A percentile compares a stretch with the other conserved stretches of the same genome.
These are phyloP conservation scores for Orbilia oligospora DNA, from an alignment of 2,329 filamentous ascomycete genomes.

Conservation along the genomic window DNA sequence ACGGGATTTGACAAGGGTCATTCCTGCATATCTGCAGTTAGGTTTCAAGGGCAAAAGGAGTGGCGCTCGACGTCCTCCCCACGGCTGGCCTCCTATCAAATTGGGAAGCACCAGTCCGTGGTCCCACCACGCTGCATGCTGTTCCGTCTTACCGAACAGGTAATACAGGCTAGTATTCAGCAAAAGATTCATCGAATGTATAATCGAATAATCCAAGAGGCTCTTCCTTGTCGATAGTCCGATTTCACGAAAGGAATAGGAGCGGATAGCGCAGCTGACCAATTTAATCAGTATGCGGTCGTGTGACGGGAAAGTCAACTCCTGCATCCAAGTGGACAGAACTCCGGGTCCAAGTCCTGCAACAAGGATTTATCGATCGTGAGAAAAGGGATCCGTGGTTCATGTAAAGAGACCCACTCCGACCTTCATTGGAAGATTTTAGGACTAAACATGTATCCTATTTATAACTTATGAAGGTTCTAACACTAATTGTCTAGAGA, in stretches of 20 bases:
- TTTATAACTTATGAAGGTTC: no score
- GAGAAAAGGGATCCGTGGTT: slow-evolving; percentile 6
- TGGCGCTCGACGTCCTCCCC: slow-evolving; percentile 1
- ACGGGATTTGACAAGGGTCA: slow-evolving; percentile 34
- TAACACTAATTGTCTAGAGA: no score
- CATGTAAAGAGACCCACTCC: slow-evolving; percentile 24
- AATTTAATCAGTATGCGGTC: background rate
- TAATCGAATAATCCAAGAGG: background rate
- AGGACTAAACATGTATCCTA: background rate
- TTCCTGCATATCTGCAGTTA: slow-evolving; percentile 17
- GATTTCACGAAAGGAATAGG: background rate
- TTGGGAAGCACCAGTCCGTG: background rate
- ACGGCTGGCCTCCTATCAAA: slow-evolving; percentile 9
- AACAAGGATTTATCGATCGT: background rate
- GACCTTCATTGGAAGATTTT: slow-evolving; percentile 3
- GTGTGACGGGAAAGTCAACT: background rate
- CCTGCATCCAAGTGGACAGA: slow-evolving; percentile 10
- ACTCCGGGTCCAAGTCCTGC: background rate
- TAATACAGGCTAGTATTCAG: background rate
- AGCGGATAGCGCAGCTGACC: background rate
- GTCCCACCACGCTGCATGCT: background rate
- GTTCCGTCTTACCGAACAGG: background rate
- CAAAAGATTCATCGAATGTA: background rate
- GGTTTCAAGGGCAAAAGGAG: slow-evolving; percentile 31
- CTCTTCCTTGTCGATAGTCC: background rate